These are phyloP conservation scores for Metschnikowia picachoensis DNA, from an alignment of 805 yeast species.

Conservation along the genomic window DNA sequence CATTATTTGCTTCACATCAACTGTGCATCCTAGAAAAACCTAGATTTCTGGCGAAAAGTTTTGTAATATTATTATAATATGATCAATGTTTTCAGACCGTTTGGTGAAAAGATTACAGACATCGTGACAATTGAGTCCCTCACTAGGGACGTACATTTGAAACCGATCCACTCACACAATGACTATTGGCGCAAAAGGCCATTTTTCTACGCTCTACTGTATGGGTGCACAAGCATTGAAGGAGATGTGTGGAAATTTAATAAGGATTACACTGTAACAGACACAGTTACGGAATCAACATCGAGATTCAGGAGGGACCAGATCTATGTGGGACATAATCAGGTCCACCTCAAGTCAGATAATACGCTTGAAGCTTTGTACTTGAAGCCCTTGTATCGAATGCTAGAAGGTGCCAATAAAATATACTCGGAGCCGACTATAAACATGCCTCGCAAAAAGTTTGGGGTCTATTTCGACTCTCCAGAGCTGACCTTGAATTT, in stretches of 20 bases:
- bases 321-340: slow-evolving; percentile 62
- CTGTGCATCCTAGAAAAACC: too few relatives aligned
- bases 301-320: slow-evolving; percentile 19
- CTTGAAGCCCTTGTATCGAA: slow-evolving; percentile 46
- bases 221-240: slow-evolving; percentile 58
- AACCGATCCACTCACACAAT: slow-evolving; percentile 61
- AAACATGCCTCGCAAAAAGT: slow-evolving; percentile 18
- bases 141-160: slow-evolving; percentile 36
- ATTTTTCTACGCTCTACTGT: slow-evolving; percentile 51
- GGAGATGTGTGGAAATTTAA: slow-evolving; percentile 61
- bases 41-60: slow-evolving; percentile 11
- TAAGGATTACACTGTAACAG: slow-evolving; percentile 26
- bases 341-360: slow-evolving; percentile 40
- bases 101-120: background rate
- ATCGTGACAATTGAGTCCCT: slow-evolving; percentile 21
- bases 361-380: slow-evolving; percentile 50
- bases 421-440: slow-evolving; percentile 14
- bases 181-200: slow-evolving; percentile 64
- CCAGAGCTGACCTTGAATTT: slow-evolving; percentile 52
- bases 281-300: slow-evolving; percentile 26
- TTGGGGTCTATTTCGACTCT: slow-evolving; percentile 39
- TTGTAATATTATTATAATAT: background rate
- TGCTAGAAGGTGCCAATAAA: slow-evolving; percentile 49
- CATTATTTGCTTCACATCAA: too few relatives aligned
- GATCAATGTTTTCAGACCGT: slow-evolving; percentile 13